Conservation (phyloP, 2,329 filamentous ascomycete genomes). For the Calonectria leucothoes region DNA sequence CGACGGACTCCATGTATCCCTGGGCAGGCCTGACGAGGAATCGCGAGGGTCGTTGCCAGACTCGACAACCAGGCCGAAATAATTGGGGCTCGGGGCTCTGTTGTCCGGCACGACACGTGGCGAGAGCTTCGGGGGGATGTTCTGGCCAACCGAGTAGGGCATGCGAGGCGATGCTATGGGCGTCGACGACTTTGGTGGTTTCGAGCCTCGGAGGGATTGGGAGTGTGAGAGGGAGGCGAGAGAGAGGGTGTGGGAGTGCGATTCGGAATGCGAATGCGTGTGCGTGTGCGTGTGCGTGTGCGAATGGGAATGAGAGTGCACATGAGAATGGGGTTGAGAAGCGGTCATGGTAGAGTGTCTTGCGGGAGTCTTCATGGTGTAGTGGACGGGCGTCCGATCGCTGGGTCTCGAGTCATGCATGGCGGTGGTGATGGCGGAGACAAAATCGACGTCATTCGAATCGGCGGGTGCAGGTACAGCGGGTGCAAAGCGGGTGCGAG, state of each 20-base stretch:
- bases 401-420: constrained; percentile 49
- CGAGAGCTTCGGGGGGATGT: constrained; percentile 63
- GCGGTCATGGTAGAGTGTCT: constrained; percentile 49
- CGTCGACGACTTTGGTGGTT: constrained; percentile 58
- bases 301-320: constrained; percentile 39
- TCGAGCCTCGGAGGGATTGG: constrained; percentile 54
- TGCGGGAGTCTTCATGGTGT: constrained; percentile 60
- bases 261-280: constrained; percentile 52
- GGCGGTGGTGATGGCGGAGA: constrained; percentile 33
- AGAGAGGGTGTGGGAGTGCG: constrained; percentile 55
- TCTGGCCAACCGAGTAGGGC: constrained; percentile 66
- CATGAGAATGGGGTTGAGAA: constrained; percentile 43
- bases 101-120: constrained; percentile 51
- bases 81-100: constrained; percentile 79
- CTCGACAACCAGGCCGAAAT: constrained; percentile 83
- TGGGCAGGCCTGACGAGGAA: constrained; percentile 72
- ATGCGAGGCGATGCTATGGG: constrained; percentile 64
- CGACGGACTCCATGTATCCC: constrained; percentile 80
- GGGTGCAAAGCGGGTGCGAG: constrained; percentile 19
- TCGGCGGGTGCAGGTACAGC: constrained; percentile 25
- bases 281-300: constrained; percentile 56
- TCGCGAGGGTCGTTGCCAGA: constrained; percentile 70
- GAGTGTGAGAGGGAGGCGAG: constrained; percentile 51
- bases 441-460: constrained; percentile 41
- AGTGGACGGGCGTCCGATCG: constrained; percentile 52